A percentile compares a stretch with the other conserved stretches of the same genome.
These are phyloP conservation scores for Papiliotrema laurentii DNA, from an alignment of 1,284 basidiomycete genomes.

Conservation along the genomic window DNA sequence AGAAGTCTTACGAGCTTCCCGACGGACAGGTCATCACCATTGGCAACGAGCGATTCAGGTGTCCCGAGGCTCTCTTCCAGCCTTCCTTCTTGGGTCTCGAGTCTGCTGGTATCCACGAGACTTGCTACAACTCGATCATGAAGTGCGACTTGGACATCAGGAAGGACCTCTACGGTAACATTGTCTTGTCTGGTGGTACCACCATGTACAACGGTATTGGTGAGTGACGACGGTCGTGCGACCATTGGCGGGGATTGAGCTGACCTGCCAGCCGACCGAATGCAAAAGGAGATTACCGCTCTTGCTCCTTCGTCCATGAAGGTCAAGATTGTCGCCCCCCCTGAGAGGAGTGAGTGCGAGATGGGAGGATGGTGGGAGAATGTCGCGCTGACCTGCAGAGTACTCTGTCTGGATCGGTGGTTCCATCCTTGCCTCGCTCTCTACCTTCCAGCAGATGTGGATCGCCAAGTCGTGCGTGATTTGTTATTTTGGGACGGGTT, in stretches of 20 bases:
- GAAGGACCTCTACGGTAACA: constrained; percentile 73
- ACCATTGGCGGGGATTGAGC: constrained; percentile 4
- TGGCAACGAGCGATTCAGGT: constrained; percentile 95
- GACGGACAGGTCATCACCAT: constrained; percentile 97
- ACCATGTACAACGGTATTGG: constrained; percentile 95
- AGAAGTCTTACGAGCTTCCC: constrained; percentile 94
- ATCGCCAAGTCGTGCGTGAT: constrained; percentile 37
- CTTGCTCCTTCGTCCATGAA: constrained; percentile 79
- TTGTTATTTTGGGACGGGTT: neutral
- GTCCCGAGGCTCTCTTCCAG: constrained; percentile 96
- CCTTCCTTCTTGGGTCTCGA: constrained; percentile 90
- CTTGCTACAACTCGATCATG: constrained; percentile 83
- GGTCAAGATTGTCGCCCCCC: constrained; percentile 91
- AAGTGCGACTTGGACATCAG: constrained; percentile 58
- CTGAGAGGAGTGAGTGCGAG: constrained; percentile 67
- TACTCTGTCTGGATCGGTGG: constrained; percentile 99
- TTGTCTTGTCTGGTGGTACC: constrained; percentile 91
- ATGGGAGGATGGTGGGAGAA: neutral
- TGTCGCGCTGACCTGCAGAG: constrained; percentile 17
- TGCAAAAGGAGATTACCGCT: constrained; percentile 94
- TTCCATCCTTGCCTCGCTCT: constrained; percentile 90
- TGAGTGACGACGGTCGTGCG: constrained; percentile 19
- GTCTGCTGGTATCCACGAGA: constrained; percentile 91
- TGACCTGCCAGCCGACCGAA: constrained; percentile 64
- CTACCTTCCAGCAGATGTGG: constrained; percentile 81